phyloP scores from a whole-genome alignment of 1,284 basidiomycete genomes.

The Ganoderma sinense region DNA sequence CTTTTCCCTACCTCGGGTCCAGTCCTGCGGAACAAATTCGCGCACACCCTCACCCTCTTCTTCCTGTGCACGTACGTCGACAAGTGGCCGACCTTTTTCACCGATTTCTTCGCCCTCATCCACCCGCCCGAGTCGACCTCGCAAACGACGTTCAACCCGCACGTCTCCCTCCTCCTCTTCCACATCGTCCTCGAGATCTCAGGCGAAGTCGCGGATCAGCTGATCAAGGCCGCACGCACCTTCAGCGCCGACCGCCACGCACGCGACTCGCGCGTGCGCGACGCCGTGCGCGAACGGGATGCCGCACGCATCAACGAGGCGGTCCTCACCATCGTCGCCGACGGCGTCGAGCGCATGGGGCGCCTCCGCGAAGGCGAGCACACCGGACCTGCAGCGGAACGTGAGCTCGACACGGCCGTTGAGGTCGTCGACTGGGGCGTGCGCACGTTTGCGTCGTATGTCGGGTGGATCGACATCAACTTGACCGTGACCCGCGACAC shows the following conservation, averaged over 20 bases:
- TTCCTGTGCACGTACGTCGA: conserved; percentile 91
- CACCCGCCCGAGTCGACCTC: conserved; percentile 63
- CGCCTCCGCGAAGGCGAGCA: conserved; percentile 58
- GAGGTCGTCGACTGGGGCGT: conserved; percentile 92
- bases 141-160: conserved; percentile 72
- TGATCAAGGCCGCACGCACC: conserved; percentile 84
- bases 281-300: conserved; percentile 91
- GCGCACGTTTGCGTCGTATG: conserved; percentile 92
- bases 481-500: conserved; percentile 93
- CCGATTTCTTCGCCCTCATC: conserved; percentile 80
- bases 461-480: conserved; percentile 98
- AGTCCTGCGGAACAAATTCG: conserved; percentile 97
- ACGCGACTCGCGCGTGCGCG: conserved; percentile 85
- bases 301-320: conserved; percentile 89
- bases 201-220: conserved; percentile 90
- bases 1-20: neutral
- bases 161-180: conserved; percentile 87
- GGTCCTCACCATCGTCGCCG: conserved; percentile 84
- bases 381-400: conserved; percentile 45
- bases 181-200: conserved; percentile 92
- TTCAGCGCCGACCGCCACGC: conserved; percentile 75
- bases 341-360: conserved; percentile 70
- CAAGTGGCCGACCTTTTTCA: conserved; percentile 86
- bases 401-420: conserved; percentile 66
- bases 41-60: conserved; percentile 95